Evolutionary conservation across 257 asterid genomes (phyloP), one percentile per base, ranked within the genome.

Genomic region (Petrea volubilis): DNA sequence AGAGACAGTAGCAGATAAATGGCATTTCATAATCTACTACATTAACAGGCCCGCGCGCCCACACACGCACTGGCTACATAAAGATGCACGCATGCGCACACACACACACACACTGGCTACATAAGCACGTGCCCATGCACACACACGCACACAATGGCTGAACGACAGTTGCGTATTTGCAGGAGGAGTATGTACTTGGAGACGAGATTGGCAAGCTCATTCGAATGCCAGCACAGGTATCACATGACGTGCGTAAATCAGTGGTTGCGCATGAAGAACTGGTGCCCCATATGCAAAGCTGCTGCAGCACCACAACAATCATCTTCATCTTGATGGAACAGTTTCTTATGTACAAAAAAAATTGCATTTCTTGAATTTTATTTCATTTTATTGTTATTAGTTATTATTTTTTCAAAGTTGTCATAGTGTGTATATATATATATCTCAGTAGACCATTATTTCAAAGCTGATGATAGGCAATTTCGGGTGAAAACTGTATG

Each of bases 201-300:
- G 97, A 89, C 66, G 93, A 87, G 82, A 78, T 84, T 0, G 99
- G 95, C 71, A 82, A 77, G 69, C 60, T 91, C 81, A 86, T 84
- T 49, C n/a, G 81, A 69, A n/a, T 94, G 99, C 73, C 74, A 78
- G n/a, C 99, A 94, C 60, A 87, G 90, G 8, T 91, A 60, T 74
- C 99, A 94, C 52, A 65, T 61, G 25, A 43, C 25, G 0, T 94
- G 99, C 79, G 73, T 94, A 72, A 70, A 66, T 68, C 84, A 89
- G 69, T 94, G 99, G 99, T 40, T 94, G 67, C 81, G 78, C 80
- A 43, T 85, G 51, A 94, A 89, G 88, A 94, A 89, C 74, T 91
- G 97, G 96, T 91, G 99, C 77, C 99, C 99, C 20, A 76, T 94
- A 64, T 94, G 99, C 89, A 94, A 94, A 90, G 78, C 88, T 66